Conservation (phyloP, 768 basidiomycete genomes). For the Boletus eberwhitei region DNA sequence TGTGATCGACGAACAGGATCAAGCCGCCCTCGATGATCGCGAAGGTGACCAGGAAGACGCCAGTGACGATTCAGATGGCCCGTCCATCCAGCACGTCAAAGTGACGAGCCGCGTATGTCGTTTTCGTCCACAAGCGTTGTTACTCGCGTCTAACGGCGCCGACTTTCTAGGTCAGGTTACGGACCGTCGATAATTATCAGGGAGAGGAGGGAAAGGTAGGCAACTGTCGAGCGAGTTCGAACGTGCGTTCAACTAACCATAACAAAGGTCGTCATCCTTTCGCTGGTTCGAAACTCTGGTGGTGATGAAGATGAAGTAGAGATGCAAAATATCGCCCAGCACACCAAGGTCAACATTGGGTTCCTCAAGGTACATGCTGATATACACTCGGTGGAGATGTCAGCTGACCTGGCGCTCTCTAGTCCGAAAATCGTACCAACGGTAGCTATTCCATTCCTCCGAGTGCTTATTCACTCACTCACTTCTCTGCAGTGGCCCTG, state of each 20-base stretch:
- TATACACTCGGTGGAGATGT: not conserved
- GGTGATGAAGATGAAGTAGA: constrained; percentile 36
- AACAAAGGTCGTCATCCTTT: constrained; percentile 64
- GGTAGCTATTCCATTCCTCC: constrained; percentile 27
- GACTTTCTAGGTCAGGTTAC: constrained; percentile 51
- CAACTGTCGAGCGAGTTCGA: not conserved
- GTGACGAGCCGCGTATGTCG: constrained; percentile 50
- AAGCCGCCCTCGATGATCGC: constrained; percentile 53
- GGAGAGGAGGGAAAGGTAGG: constrained; percentile 64
- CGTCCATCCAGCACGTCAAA: constrained; percentile 42
- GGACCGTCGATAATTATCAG: constrained; percentile 79
- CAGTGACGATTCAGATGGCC: constrained; percentile 15
- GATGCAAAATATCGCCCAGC: constrained; percentile 7
- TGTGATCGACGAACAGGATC: constrained; percentile 67
- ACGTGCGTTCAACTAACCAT: not conserved
- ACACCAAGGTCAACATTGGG: constrained; percentile 48
- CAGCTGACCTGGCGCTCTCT: not conserved
- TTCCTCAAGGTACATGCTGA: constrained; percentile 60
- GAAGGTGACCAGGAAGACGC: constrained; percentile 41
- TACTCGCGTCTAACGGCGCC: not conserved
- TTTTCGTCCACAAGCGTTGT: not conserved
- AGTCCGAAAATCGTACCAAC: constrained; percentile 58
- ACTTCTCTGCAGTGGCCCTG: constrained; percentile 49
- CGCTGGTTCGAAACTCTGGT: constrained; percentile 70
- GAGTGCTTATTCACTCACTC: constrained; percentile 3